Evolutionary conservation across 2,329 filamentous ascomycete species (phyloP).

Genomic region (Sclerotinia subarctica): DNA sequence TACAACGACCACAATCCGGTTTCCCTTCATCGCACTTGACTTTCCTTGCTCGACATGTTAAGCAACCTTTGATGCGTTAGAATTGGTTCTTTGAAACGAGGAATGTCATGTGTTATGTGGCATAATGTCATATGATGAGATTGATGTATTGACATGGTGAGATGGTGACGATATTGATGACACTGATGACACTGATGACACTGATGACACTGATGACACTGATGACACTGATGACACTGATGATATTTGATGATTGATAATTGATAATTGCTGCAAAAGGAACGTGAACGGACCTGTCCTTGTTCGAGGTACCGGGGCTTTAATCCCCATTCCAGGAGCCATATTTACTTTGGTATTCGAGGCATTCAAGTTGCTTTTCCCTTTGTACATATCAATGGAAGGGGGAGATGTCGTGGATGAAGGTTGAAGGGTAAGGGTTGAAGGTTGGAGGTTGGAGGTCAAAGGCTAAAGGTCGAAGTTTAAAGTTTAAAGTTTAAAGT

Average conservation of each 20-base stretch:
- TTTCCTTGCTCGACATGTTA: constrained; percentile 65
- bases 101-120: neutral
- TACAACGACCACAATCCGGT: constrained; percentile 52
- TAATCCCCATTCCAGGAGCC: constrained; percentile 36
- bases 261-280: neutral
- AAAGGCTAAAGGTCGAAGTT: no score
- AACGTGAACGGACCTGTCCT: constrained; percentile 31
- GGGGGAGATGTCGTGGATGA: neutral
- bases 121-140: neutral
- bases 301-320: constrained; percentile 35
- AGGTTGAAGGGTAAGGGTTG: no score
- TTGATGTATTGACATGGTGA: no score
- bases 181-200: neutral
- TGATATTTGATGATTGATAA: no score
- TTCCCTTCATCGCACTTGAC: constrained; percentile 70
- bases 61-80: constrained; percentile 46
- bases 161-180: neutral
- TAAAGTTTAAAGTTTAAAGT: no score
- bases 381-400: constrained; percentile 13
- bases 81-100: neutral
- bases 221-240: neutral
- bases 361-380: constrained; percentile 8
- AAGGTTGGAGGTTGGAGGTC: no score
- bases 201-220: neutral
- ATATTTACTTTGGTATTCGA: constrained; percentile 23